Percentiles rank a stretch among this genome's conserved stretches.
phyloP scores from a whole-genome alignment of 2,329 filamentous ascomycete species.

The Talaromyces sp. region DNA sequence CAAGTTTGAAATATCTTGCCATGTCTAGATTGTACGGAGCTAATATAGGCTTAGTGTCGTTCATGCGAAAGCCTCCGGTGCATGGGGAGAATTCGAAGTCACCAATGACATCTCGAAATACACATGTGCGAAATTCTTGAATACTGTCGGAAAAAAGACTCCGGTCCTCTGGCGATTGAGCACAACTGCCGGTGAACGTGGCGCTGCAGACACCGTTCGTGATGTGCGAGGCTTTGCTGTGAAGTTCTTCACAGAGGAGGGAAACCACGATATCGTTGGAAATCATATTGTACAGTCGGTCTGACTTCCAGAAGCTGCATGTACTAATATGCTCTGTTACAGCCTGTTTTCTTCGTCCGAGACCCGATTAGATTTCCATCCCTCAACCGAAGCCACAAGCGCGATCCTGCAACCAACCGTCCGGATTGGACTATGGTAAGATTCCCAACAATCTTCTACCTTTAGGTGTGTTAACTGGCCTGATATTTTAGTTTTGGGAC shows the following conservation, averaged over 20 bases:
- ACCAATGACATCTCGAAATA: slow-evolving; percentile 57
- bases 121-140: slow-evolving; percentile 55
- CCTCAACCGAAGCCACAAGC: slow-evolving; percentile 48
- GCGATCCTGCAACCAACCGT: slow-evolving; percentile 49
- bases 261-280: slow-evolving; percentile 50
- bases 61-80: slow-evolving; percentile 54
- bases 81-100: slow-evolving; percentile 60
- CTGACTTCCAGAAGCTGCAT: not conserved
- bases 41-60: slow-evolving; percentile 31
- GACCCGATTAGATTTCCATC: slow-evolving; percentile 49
- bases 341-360: slow-evolving; percentile 50
- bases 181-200: slow-evolving; percentile 46
- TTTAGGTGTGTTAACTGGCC: slow-evolving; percentile 28
- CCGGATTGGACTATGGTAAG: slow-evolving; percentile 45
- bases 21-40: slow-evolving; percentile 18
- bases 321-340: not conserved
- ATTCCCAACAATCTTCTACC: slow-evolving; percentile 28
- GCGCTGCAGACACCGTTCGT: slow-evolving; percentile 47
- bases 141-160: slow-evolving; percentile 53
- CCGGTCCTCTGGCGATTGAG: slow-evolving; percentile 48
- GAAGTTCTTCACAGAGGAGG: slow-evolving; percentile 50
- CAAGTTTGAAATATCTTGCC: slow-evolving; percentile 20
- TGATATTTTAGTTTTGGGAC: slow-evolving; percentile 30
- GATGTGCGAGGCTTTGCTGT: slow-evolving; percentile 52
- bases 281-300: slow-evolving; percentile 41